Evolutionary conservation across 1,139 yeast species (phyloP).

Genomic region (Pneumocystis murina): DNA sequence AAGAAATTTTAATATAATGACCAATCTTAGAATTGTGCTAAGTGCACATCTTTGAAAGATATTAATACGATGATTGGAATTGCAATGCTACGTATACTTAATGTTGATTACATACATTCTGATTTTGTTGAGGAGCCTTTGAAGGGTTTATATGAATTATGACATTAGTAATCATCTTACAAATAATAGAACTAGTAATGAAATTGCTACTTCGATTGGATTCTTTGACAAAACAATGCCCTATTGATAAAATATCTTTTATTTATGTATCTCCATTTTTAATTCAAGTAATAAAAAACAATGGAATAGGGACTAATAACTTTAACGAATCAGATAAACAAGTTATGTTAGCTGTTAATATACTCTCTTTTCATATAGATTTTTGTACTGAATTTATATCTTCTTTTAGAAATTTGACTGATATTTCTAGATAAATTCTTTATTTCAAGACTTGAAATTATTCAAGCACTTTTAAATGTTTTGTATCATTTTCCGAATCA

Average conservation of each 20-base stretch:
- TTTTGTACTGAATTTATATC: not conserved
- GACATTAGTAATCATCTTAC: not conserved
- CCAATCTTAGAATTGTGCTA: conserved; percentile 23
- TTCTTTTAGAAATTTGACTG: not conserved
- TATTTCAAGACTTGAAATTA: conserved; percentile 54
- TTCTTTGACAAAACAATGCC: conserved; percentile 55
- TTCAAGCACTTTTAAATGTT: conserved; percentile 48
- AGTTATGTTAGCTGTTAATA: conserved; percentile 58
- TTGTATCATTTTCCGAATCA: conserved; percentile 55
- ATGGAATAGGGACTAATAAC: conserved; percentile 45
- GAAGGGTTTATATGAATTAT: conserved; percentile 34
- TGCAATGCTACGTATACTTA: conserved; percentile 35
- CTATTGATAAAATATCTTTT: conserved; percentile 53
- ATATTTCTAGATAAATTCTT: conserved; percentile 42
- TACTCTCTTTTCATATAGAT: conserved; percentile 58
- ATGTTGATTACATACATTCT: conserved; percentile 37
- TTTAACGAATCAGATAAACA: conserved; percentile 86
- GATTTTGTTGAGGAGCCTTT: conserved; percentile 37
- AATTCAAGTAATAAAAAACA: conserved; percentile 35
- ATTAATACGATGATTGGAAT: conserved; percentile 31
- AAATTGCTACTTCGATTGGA: conserved; percentile 63
- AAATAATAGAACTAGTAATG: not conserved
- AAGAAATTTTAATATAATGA: conserved; percentile 18
- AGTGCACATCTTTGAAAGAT: conserved; percentile 21
- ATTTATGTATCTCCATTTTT: conserved; percentile 64